Conservation (phyloP, 345 rosid genomes). For the Arabis alpina region DNA sequence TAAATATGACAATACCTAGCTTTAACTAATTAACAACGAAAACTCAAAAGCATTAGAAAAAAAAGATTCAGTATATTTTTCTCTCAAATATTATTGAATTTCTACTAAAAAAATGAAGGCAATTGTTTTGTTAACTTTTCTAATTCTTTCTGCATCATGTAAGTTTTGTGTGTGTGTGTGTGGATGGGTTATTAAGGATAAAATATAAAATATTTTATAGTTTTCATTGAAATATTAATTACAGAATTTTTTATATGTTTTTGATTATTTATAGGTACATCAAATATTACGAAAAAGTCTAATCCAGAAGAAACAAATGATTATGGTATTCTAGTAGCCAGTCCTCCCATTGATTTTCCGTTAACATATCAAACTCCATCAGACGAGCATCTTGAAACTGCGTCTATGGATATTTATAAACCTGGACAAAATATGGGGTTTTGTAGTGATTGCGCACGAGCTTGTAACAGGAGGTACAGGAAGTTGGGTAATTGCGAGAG, state of each 20-base stretch:
- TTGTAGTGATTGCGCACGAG: not conserved
- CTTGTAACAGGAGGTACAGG: not conserved
- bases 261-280: not conserved
- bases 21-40: not conserved
- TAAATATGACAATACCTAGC: not conserved
- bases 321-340: not conserved
- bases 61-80: not conserved
- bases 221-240: not conserved
- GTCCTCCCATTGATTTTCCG: not conserved
- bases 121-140: not conserved
- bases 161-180: too few species aligned
- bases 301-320: not conserved
- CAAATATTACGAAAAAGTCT: not conserved
- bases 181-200: not conserved
- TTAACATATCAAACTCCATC: not conserved
- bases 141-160: not conserved
- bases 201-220: not conserved
- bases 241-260: not conserved
- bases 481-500: not conserved
- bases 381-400: not conserved
- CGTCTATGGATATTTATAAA: too few species aligned
- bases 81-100: not conserved
- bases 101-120: not conserved
- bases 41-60: not conserved
- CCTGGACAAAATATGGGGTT: too few species aligned